Evolutionary conservation across 768 basidiomycete species (phyloP), one percentile per base, ranked within the genome.

Genomic region (Tricholoma saponaceum): DNA sequence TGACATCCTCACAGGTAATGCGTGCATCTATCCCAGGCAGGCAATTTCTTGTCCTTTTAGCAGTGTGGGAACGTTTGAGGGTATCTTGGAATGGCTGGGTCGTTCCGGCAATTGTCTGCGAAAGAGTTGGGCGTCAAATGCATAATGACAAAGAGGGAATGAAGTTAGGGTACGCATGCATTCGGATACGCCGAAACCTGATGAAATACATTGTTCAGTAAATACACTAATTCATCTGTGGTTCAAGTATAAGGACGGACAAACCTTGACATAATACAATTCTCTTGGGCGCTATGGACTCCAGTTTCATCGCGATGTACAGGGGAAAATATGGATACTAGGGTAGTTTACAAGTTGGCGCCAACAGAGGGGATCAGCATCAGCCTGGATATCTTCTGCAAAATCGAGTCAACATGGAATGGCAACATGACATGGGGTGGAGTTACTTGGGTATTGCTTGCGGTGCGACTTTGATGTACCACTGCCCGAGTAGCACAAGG

Each of bases 101-200:
- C 3, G 83, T 69, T 3, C 80, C 74, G 1, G 77, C 72, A 20
- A 89, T 74, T 0, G 88, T 89, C 86, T 20, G 32, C 33, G 10
- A 9, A 14, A 39, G 20, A 20, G 10, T 13, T 43, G 35, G 33
- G 13, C 16, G 14, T 14, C 0, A 12, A 22, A 18, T 18, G 39
- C 20, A 6, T n/a, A 18, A 41, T 41, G 9, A 22, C 20, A 14
- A 14, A 1, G 16, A 9, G 10, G 28, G 20, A 37, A 7, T 32
- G 43, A 51, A 0, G 20, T 22, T 5, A 16, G 20, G 51, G 25
- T 20, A 70, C 86, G 52, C 65, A 87, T 86, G 52, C 69, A 68
- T 76, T 89, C 87, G 0, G 86, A 87, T 79, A 88, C 81, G 22
- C 89, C 89, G 62, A 88, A 90, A 0, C 86, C 87, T 86, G 51